Evolutionary conservation across 768 basidiomycete genomes (phyloP).

Genomic region (Exidia glandulosa): DNA sequence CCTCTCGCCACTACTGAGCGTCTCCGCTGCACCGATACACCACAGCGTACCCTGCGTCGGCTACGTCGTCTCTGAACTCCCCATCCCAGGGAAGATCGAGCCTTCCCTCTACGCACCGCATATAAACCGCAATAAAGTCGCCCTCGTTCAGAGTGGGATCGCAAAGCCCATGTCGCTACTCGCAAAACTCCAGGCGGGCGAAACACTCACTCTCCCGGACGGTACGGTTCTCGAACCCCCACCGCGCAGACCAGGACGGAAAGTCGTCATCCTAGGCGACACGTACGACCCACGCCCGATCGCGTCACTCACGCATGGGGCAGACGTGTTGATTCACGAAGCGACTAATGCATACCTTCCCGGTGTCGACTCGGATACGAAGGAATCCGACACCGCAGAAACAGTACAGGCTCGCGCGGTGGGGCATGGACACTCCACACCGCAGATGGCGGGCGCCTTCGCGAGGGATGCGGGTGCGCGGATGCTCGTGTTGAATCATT

Average conservation of each 20-base stretch:
- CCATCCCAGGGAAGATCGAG: constrained; percentile 68
- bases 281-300: constrained; percentile 17
- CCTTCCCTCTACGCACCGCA: constrained; percentile 55
- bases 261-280: constrained; percentile 18
- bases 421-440: constrained; percentile 20
- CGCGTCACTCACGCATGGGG: constrained; percentile 3
- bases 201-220: constrained; percentile 51
- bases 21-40: constrained; percentile 65
- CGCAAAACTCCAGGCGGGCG: constrained; percentile 54
- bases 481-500: constrained; percentile 17
- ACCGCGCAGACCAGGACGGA: constrained; percentile 31
- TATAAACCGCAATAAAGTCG: constrained; percentile 54
- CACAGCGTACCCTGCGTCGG: constrained; percentile 79
- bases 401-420: constrained; percentile 10
- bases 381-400: constrained; percentile 4
- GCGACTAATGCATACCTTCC: constrained; percentile 22
- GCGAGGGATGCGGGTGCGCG: constrained; percentile 11
- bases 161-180: constrained; percentile 46
- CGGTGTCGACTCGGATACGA: constrained; percentile 8
- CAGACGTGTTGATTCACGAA: constrained; percentile 21
- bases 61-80: constrained; percentile 59
- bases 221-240: constrained; percentile 67
- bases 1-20: constrained; percentile 40
- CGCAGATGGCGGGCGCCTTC: constrained; percentile 17
- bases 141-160: background rate